Evolutionary conservation across 2,329 filamentous ascomycete genomes (phyloP), one percentile per base, ranked within the genome.

Genomic region (Lachnum nothofagi): DNA sequence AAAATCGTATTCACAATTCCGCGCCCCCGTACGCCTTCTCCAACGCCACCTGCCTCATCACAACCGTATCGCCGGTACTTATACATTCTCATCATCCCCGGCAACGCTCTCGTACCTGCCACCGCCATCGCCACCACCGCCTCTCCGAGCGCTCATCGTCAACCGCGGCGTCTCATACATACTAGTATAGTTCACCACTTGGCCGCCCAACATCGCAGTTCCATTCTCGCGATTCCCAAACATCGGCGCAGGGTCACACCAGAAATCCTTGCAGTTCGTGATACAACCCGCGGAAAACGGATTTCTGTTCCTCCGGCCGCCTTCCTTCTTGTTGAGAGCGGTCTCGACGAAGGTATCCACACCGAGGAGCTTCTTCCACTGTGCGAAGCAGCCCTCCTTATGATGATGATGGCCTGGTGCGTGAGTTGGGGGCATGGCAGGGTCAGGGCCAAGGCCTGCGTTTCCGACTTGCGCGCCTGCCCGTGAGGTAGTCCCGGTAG

Each of bases 231-330:
- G 78, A 60, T 77, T 80, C 9, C 85, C 82, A 65, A 95, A 91
- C 16, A 95, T 67, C 0, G 91, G 86, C 2, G 87, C 84, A 1
- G 88, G 82, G 65, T 97, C 93, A 62, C 87, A 91, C 89, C 91
- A 97, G 67, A 98, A 98, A 68, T 98, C 94, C 57, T 81, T 85
- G 69, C 93, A 98, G 65, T 98, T 98, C 51, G 83, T 79, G n/a
- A 94, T 60, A 33, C 89, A 76, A 6, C 93, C 93, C 25, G 83
- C 77, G 49, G 83, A 91, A 67, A 91, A 98, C 0, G 91, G 91
- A 65, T 97, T 98, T 48, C 56, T 55, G 12, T 75, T 74, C 55
- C 76, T 70, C 58, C 73, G 75, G 69, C 51, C 64, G 66, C 72
- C 68, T 20, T 70, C 68, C 2, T 74, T 74, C 5, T 85, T 83